Conservation (phyloP, 306 rosid genomes). For the Lupinus albus region DNA sequence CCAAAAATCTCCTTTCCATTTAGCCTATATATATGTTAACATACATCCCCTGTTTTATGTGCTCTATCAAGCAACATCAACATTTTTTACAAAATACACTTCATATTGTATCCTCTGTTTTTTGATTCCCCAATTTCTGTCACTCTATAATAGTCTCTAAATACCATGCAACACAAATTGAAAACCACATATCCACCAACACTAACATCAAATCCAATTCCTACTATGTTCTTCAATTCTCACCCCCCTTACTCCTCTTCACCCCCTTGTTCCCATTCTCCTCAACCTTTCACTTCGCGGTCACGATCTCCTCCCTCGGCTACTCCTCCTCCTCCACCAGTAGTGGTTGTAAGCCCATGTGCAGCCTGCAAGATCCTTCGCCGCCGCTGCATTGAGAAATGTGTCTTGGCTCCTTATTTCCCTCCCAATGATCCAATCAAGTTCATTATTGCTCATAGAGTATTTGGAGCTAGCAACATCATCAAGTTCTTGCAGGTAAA, state of each 20-base stretch:
- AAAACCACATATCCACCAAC: conserved; percentile 29
- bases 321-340: conserved; percentile 40
- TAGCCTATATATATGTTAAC: conserved; percentile 7
- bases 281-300: conserved; percentile 43
- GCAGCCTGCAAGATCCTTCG: conserved; percentile 99
- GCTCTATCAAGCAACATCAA: conserved; percentile 9
- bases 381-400: conserved; percentile 84
- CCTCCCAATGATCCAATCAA: conserved; percentile 94
- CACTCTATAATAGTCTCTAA: not conserved
- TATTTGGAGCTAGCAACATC: conserved; percentile 97
- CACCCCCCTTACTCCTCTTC: conserved; percentile 45
- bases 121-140: conserved; percentile 27
- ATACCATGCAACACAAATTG: conserved; percentile 52
- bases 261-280: conserved; percentile 41
- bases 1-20: conserved; percentile 11
- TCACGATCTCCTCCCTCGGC: conserved; percentile 43
- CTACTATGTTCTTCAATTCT: conserved; percentile 47
- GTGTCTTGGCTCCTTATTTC: conserved; percentile 92
- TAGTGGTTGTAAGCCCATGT: conserved; percentile 80
- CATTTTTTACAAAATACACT: not conserved
- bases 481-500: conserved; percentile 93
- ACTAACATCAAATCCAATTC: conserved; percentile 40
- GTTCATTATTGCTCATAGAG: conserved; percentile 95
- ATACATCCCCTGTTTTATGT: not conserved
- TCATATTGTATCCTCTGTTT: conserved; percentile 18